Conservation (phyloP, 2,329 filamentous ascomycete genomes). For the Zymoseptoria passerinii region DNA sequence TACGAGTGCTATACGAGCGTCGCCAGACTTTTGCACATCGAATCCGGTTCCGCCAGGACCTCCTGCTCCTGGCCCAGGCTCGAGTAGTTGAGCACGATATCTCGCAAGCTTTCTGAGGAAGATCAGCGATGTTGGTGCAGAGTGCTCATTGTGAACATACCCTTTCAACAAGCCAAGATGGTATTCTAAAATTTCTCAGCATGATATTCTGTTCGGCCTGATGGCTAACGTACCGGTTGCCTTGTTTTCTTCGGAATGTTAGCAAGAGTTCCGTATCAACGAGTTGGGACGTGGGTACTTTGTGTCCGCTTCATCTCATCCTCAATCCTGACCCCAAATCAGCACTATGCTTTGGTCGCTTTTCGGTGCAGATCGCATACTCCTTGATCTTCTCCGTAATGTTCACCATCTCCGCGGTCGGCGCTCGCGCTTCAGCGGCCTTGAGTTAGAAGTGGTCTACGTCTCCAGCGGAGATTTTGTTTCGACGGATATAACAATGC, state of each 20-base stretch:
- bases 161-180: slow-evolving; percentile 96
- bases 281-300: slow-evolving; percentile 53
- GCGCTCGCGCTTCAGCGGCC: slow-evolving; percentile 10
- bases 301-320: slow-evolving; percentile 99
- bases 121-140: slow-evolving; percentile 18
- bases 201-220: slow-evolving; percentile 2
- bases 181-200: slow-evolving; percentile 62
- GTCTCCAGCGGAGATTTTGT: background rate
- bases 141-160: slow-evolving; percentile 41
- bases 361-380: slow-evolving; percentile 44
- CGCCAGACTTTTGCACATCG: slow-evolving; percentile 84
- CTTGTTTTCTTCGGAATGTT: slow-evolving; percentile 72
- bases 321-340: slow-evolving; percentile 65
- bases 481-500: background rate
- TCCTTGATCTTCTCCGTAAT: slow-evolving; percentile 99
- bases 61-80: slow-evolving; percentile 73
- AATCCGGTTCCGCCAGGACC: slow-evolving; percentile 75
- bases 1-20: slow-evolving; percentile 92
- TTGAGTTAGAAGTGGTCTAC: background rate
- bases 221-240: slow-evolving; percentile 67
- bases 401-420: slow-evolving; percentile 70
- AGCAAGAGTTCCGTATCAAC: slow-evolving; percentile 22
- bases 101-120: slow-evolving; percentile 78
- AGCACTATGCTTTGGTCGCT: slow-evolving; percentile 7
- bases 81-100: slow-evolving; percentile 84